Percentiles rank a stretch among this genome's conserved stretches.
Evolutionary conservation across 257 asterid genomes (phyloP).

Genomic region (Handroanthus guayacan): DNA sequence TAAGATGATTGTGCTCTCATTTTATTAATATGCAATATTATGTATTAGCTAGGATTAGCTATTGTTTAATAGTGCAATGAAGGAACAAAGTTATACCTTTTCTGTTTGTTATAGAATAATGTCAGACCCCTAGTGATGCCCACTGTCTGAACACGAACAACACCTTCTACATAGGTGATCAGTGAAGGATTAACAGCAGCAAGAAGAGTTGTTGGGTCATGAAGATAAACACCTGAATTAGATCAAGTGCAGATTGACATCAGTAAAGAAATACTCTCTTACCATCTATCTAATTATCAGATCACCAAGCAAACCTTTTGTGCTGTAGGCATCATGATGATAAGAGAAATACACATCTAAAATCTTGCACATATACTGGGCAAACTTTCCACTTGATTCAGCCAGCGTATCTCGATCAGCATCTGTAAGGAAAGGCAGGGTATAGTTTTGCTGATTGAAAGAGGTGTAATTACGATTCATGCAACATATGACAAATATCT

Average conservation of each 20-base stretch:
- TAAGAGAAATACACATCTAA: conserved; percentile 81
- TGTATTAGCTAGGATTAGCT: not conserved
- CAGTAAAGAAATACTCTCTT: conserved; percentile 3
- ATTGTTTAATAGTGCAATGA: not conserved
- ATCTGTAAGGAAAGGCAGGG: conserved; percentile 49
- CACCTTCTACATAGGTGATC: conserved; percentile 85
- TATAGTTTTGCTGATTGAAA: conserved; percentile 18
- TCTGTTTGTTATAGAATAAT: conserved; percentile 82
- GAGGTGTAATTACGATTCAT: conserved; percentile 10
- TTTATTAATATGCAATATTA: not conserved
- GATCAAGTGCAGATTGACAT: conserved; percentile 28
- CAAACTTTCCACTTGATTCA: conserved; percentile 69
- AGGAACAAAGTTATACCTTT: conserved; percentile 56
- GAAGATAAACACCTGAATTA: conserved; percentile 90
- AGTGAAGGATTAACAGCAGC: conserved; percentile 93
- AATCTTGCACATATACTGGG: conserved; percentile 83
- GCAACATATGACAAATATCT: not conserved
- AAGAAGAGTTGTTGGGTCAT: conserved; percentile 87
- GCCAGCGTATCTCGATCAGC: conserved; percentile 75
- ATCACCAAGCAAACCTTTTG: conserved; percentile 64
- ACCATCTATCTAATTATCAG: conserved; percentile 8
- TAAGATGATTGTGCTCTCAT: not conserved
- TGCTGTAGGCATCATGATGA: conserved; percentile 86
- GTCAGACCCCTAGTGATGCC: conserved; percentile 94
- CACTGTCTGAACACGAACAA: conserved; percentile 82